phyloP scores from a whole-genome alignment of 2,329 filamentous ascomycete genomes.

The Cordyceps militaris region DNA sequence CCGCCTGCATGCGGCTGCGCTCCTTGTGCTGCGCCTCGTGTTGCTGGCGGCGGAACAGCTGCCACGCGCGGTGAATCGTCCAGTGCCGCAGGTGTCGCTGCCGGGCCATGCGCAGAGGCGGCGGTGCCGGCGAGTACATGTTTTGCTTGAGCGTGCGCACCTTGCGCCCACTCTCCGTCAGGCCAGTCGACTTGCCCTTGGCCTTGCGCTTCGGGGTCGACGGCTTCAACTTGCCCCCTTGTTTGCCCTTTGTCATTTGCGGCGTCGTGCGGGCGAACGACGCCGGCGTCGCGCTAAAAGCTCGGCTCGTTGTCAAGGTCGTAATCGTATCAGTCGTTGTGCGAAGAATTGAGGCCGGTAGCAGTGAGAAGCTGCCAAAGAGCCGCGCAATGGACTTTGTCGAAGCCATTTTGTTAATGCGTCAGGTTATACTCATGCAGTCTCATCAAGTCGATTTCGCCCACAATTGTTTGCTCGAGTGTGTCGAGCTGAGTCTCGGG shows the following conservation, averaged over 20 bases:
- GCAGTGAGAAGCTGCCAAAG: constrained; percentile 20
- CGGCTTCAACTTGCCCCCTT: constrained; percentile 17
- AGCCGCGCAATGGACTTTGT: constrained; percentile 25
- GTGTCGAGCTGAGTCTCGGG: too few relatives aligned
- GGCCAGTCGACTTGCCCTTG: not conserved
- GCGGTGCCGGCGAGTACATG: constrained; percentile 45
- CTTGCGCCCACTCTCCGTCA: constrained; percentile 34
- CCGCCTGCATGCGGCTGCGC: constrained; percentile 71
- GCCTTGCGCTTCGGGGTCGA: constrained; percentile 19
- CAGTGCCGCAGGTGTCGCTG: constrained; percentile 87
- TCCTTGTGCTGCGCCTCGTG: constrained; percentile 59
- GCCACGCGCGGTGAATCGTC: constrained; percentile 97
- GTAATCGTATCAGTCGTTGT: not conserved
- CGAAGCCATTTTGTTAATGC: constrained; percentile 21
- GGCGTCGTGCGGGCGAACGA: constrained; percentile 23
- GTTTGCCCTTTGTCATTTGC: not conserved
- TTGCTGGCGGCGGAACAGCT: constrained; percentile 66
- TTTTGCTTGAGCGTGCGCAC: constrained; percentile 39
- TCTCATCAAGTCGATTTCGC: too few relatives aligned
- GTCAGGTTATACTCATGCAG: not conserved
- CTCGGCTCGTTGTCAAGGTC: constrained; percentile 16
- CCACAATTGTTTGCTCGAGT: too few relatives aligned
- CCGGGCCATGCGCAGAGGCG: constrained; percentile 80
- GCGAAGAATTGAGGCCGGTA: constrained; percentile 4
- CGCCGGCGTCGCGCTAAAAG: constrained; percentile 27